These are phyloP conservation scores for Tephrocybe rancida DNA, from an alignment of 768 basidiomycete species.

Conservation along the genomic window DNA sequence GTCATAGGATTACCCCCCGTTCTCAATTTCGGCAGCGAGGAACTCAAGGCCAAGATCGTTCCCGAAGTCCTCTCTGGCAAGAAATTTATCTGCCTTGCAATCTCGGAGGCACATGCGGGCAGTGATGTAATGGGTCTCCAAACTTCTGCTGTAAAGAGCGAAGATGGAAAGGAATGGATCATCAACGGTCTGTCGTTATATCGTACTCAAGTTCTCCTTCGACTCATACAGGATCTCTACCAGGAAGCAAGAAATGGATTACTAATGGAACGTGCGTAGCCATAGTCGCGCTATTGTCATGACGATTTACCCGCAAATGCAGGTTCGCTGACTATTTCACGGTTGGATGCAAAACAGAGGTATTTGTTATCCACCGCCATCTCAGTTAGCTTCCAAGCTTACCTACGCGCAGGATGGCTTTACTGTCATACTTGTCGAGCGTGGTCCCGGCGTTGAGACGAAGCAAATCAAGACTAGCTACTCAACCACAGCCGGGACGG, in stretches of 20 bases:
- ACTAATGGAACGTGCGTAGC: constrained; percentile 71
- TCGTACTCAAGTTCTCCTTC: neutral
- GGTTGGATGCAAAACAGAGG: constrained; percentile 70
- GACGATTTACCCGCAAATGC: too few species aligned
- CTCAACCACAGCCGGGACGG: constrained; percentile 85
- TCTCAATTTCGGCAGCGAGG: constrained; percentile 82
- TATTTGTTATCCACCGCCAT: constrained; percentile 25
- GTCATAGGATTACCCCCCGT: constrained; percentile 89
- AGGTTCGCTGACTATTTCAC: constrained; percentile 67
- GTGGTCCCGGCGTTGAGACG: constrained; percentile 65
- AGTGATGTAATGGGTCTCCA: constrained; percentile 82
- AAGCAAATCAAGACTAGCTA: constrained; percentile 72
- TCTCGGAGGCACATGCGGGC: constrained; percentile 88
- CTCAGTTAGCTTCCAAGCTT: constrained; percentile 53
- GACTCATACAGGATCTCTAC: neutral
- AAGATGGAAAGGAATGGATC: constrained; percentile 83
- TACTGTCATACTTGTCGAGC: constrained; percentile 32
- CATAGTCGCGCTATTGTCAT: neutral
- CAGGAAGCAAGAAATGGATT: constrained; percentile 82
- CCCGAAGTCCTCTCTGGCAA: constrained; percentile 73
- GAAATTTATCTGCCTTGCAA: constrained; percentile 86
- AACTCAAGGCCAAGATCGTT: constrained; percentile 57
- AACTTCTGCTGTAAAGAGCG: constrained; percentile 77
- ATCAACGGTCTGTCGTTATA: constrained; percentile 57
- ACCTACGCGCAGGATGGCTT: constrained; percentile 43